Evolutionary conservation across 2,329 filamentous ascomycete species (phyloP).

Genomic region (Immersiporthe knoxdaviesiana): DNA sequence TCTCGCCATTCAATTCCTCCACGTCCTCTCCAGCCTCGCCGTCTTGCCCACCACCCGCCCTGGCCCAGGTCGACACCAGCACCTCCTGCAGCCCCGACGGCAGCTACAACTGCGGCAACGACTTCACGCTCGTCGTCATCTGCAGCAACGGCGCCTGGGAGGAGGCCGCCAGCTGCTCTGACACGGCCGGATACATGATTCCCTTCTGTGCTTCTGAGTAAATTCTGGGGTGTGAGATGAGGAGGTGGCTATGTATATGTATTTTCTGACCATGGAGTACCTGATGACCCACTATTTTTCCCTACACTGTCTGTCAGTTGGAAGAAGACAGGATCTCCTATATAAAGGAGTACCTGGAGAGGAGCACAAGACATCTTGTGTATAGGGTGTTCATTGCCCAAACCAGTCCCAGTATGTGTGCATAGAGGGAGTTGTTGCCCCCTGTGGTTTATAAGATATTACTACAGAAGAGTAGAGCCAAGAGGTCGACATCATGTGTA

Average conservation of each 20-base stretch:
- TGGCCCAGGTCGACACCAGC: neutral
- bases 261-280: too few relatives aligned
- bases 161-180: conserved; percentile 1
- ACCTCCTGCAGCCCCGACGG: neutral
- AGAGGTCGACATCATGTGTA: too few relatives aligned
- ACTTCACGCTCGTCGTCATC: neutral
- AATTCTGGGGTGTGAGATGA: neutral
- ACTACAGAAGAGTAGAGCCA: too few relatives aligned
- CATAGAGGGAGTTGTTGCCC: too few relatives aligned
- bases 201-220: neutral
- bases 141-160: neutral
- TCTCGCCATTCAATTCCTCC: neutral
- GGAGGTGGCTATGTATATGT: neutral
- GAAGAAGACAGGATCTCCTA: neutral
- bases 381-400: too few relatives aligned
- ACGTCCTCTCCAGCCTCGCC: neutral
- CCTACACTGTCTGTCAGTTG: too few relatives aligned
- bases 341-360: too few relatives aligned
- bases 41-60: neutral
- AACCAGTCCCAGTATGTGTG: too few relatives aligned
- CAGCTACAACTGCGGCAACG: neutral
- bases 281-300: neutral
- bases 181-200: neutral
- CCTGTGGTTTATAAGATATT: too few relatives aligned
- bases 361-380: too few relatives aligned